Evolutionary conservation across 257 asterid genomes (phyloP).

Genomic region (Jacaranda mimosifolia): DNA sequence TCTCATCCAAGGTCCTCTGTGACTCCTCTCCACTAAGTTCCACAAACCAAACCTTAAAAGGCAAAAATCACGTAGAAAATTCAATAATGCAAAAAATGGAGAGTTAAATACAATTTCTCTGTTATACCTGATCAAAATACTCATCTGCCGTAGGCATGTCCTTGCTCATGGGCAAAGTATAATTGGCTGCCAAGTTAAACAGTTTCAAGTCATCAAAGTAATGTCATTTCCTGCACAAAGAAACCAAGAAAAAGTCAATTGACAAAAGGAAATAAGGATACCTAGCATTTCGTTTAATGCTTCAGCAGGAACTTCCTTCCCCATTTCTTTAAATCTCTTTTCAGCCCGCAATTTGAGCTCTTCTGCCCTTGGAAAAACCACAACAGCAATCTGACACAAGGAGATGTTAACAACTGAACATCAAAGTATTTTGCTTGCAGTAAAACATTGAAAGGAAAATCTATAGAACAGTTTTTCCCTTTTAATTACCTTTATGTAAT

Average conservation of each 20-base stretch:
- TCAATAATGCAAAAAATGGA: background rate
- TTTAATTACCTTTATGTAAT: slow-evolving; percentile 54
- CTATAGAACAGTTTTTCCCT: background rate
- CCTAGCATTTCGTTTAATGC: slow-evolving; percentile 67
- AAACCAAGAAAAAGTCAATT: slow-evolving; percentile 29
- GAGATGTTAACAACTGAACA: slow-evolving; percentile 7
- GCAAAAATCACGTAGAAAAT: background rate
- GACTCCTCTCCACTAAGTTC: slow-evolving; percentile 61
- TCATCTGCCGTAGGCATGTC: slow-evolving; percentile 55
- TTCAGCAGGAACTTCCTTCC: slow-evolving; percentile 59
- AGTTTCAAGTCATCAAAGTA: slow-evolving; percentile 26
- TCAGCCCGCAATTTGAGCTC: slow-evolving; percentile 57
- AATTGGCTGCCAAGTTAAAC: slow-evolving; percentile 50
- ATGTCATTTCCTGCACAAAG: background rate
- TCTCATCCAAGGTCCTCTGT: slow-evolving; percentile 53
- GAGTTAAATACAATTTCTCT: background rate
- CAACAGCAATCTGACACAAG: slow-evolving; percentile 62
- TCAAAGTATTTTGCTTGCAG: background rate
- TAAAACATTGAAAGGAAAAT: background rate
- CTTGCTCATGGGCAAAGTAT: slow-evolving; percentile 57
- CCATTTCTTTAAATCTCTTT: slow-evolving; percentile 58
- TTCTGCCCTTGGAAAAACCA: slow-evolving; percentile 58
- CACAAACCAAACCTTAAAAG: slow-evolving; percentile 46
- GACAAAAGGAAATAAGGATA: slow-evolving; percentile 28
- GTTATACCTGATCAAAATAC: slow-evolving; percentile 61